Evolutionary conservation across 768 basidiomycete species (phyloP), one percentile per base, ranked within the genome.

Genomic region (Termitomyces sp.): DNA sequence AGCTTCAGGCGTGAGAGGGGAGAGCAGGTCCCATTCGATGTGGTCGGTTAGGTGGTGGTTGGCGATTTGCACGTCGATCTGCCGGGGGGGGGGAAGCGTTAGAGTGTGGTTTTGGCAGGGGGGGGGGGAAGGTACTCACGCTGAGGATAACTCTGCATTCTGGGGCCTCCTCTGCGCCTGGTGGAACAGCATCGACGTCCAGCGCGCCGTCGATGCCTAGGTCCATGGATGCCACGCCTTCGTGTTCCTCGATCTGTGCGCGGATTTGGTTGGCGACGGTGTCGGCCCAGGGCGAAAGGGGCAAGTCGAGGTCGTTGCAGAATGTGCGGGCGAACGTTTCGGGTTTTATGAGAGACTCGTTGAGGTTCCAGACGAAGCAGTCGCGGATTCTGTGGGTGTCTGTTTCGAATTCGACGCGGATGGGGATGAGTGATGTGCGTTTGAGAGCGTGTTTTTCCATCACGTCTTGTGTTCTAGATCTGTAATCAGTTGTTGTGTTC

Each of bases 1-100:
- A 1, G 75, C 78, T 68, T 96, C 90, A 1, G 96, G 96, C 0
- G 93, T 95, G 37, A 98, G 80, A 4, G 89, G 82, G 4, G 95
- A 96, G 45, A 91, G 83, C n/a, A 98, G 81, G 71, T 99, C 96
- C 96, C 96, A 99, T 72, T 99, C 97, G 62, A 99, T 94, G 67
- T 95, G 91, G 73, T 99, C 97, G 56, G 90, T 78, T 1, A 99
- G 80, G 70, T 96, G 93, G 68, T 94, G 81, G 46, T 88, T 90
- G 23, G 88, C 92, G 67, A 99, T 89, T 70, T 99, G 97, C 25
- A 98, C 93, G 73, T 99, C 97, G 68, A 99, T 92, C 93, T 97
- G 32, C 3, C 59, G 40, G 52, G 3, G 19, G 21, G 23, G 44
- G 8, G 50, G 25, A 45, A 47, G 42, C 48, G 51, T 19, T 32